Conservation (phyloP, 2,329 filamentous ascomycete species). For the Sordariomycetes sp. region DNA sequence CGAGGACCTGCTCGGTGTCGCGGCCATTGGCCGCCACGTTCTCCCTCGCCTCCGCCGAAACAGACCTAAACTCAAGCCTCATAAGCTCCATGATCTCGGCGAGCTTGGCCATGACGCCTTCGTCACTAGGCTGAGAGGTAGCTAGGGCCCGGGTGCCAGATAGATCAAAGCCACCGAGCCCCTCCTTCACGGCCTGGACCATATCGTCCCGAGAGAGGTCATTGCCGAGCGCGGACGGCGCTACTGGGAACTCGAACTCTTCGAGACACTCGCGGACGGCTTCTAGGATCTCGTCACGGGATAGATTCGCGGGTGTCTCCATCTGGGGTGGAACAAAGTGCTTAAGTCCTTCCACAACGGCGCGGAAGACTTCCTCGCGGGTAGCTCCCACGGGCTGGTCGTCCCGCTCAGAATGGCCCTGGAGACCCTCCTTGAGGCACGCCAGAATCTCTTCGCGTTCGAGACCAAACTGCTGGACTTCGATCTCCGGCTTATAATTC, state of each 20-base stretch:
- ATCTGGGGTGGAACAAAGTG: constrained; percentile 67
- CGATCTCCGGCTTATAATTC: constrained; percentile 86
- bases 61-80: constrained; percentile 46
- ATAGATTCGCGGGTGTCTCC: constrained; percentile 57
- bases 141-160: constrained; percentile 25
- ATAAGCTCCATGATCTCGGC: constrained; percentile 56
- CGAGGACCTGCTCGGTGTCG: constrained; percentile 80
- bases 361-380: constrained; percentile 74
- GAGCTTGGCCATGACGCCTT: constrained; percentile 43
- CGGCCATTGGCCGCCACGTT: constrained; percentile 69
- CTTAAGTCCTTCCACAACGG: constrained; percentile 76
- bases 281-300: constrained; percentile 72
- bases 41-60: constrained; percentile 59
- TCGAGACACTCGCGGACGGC: constrained; percentile 81
- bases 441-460: constrained; percentile 84
- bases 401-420: constrained; percentile 54
- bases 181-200: constrained; percentile 52
- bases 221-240: constrained; percentile 39
- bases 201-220: constrained; percentile 53
- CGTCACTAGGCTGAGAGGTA: constrained; percentile 27
- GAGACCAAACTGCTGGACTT: constrained; percentile 79
- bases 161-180: constrained; percentile 40
- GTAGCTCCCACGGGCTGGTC: constrained; percentile 51
- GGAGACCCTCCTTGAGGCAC: constrained; percentile 76
- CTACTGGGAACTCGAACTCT: constrained; percentile 66